Base-by-base conservation (phyloP, 75 land plant genomes). In the Isoetes taiwanensis region DNA sequence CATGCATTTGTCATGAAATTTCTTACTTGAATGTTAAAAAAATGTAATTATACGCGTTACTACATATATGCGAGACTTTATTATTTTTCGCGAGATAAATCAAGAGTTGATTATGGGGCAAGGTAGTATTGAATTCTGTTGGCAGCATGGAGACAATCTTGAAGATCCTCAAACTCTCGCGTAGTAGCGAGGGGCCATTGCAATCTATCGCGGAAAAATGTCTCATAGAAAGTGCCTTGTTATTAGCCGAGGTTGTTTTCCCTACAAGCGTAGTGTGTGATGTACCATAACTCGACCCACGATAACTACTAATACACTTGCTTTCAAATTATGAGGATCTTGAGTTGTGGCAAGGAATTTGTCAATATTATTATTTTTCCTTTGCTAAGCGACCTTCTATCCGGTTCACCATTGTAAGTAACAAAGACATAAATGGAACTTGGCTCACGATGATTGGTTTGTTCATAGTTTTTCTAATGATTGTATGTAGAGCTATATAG, bases 141-240 rank as follows among this genome's bases (percentile, higher is more conserved):
- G 81, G 56, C 72, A 59, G 39, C 69, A 74, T 48, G 82, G 82
- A 12, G 59, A 74, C 19, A 77, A 69, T 58, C 73, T 90, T 21
- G 78, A 77, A 58, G 93, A 86, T 64, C 76, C 81, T 20, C 93
- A 83, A 65, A 81, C 84, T 16, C 84, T 80, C 16, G 57, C 90
- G 20, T 80, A 84, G 96, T 77, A 80, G 6, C 90, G 90, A 56
- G 96, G 96, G 17, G 96, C 96, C 35, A 70, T 89, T 64, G 96
- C 90, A 35, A 89, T 84, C 62, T 63, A 84, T 40, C 83, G 90
- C 52, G 88, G 96, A 64, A 88, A n/a, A n/a, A n/a, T n/a, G n/a
- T n/a, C n/a, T n/a, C n/a, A n/a, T n/a, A n/a, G n/a, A n/a, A n/a
- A n/a, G n/a, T n/a, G n/a, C n/a, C n/a, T n/a, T n/a, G n/a, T n/a